phyloP scores from a whole-genome alignment of 2,329 filamentous ascomycete genomes.

The Alternaria atra region DNA sequence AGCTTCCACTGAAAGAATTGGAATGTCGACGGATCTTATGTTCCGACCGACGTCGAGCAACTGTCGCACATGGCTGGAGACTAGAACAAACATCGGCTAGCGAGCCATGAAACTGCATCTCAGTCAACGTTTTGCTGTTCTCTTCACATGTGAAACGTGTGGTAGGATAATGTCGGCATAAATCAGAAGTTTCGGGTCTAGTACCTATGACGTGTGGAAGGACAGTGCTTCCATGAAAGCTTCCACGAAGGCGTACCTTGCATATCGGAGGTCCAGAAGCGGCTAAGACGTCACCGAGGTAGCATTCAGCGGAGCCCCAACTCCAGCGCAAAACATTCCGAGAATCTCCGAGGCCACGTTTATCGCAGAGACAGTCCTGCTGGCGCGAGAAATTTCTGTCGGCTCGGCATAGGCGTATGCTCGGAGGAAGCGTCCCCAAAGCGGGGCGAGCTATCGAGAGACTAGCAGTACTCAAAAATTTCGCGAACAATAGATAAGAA shows the following conservation, averaged over 20 bases:
- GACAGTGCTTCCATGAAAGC: slow-evolving; percentile 18
- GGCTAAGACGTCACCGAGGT: slow-evolving; percentile 30
- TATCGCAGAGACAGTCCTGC: slow-evolving; percentile 21
- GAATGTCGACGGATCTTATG: neutral
- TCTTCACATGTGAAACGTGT: slow-evolving; percentile 6
- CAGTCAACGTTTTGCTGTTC: slow-evolving; percentile 5
- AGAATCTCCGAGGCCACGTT: slow-evolving; percentile 38
- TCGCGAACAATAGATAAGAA: slow-evolving; percentile 38
- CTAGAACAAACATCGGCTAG: neutral
- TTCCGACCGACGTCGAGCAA: slow-evolving; percentile 21
- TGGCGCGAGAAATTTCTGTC: slow-evolving; percentile 34
- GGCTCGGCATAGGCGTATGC: slow-evolving; percentile 34
- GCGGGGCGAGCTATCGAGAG: slow-evolving; percentile 39
- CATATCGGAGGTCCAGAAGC: slow-evolving; percentile 29
- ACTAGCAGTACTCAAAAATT: slow-evolving; percentile 33
- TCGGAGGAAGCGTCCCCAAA: slow-evolving; percentile 35
- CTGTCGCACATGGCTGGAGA: slow-evolving; percentile 10
- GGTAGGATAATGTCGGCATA: slow-evolving; percentile 19
- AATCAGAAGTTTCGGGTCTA: slow-evolving; percentile 8
- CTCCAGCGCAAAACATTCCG: slow-evolving; percentile 23
- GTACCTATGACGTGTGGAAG: slow-evolving; percentile 16
- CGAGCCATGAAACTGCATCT: slow-evolving; percentile 17
- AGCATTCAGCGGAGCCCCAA: slow-evolving; percentile 27
- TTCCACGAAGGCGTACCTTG: slow-evolving; percentile 32
- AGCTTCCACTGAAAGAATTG: neutral